These are phyloP conservation scores for Carex pumila DNA, from an alignment of 176 grass and related monocot genomes.

Conservation along the genomic window DNA sequence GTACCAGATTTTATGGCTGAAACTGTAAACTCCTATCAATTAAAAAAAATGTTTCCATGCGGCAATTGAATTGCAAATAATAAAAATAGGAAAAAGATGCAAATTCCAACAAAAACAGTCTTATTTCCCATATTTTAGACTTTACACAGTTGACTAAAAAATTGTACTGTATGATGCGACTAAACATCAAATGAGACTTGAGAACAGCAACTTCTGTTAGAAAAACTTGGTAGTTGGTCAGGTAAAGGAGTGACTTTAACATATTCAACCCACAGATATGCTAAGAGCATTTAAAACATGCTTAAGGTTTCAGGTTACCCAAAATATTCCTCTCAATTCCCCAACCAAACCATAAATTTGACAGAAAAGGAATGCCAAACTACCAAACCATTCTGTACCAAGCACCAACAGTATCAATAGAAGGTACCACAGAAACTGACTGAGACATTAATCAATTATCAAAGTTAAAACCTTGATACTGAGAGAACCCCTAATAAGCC, in stretches of 20 bases:
- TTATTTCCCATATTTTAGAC: neutral
- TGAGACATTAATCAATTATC: neutral
- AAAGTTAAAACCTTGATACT: slow-evolving; percentile 16
- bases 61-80: neutral
- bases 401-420: neutral
- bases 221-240: neutral
- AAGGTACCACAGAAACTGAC: neutral
- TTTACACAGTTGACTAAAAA: neutral
- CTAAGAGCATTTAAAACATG: neutral
- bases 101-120: neutral
- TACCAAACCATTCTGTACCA: neutral
- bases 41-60: neutral
- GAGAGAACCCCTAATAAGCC: slow-evolving; percentile 3
- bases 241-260: neutral
- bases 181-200: neutral
- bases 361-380: neutral
- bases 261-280: neutral
- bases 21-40: neutral
- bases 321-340: neutral
- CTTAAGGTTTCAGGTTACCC: neutral
- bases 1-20: neutral
- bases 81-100: neutral
- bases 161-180: neutral
- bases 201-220: neutral
- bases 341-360: neutral